Evolutionary conservation across 2,329 filamentous ascomycete genomes (phyloP).

Genomic region (Fusarium napiforme): DNA sequence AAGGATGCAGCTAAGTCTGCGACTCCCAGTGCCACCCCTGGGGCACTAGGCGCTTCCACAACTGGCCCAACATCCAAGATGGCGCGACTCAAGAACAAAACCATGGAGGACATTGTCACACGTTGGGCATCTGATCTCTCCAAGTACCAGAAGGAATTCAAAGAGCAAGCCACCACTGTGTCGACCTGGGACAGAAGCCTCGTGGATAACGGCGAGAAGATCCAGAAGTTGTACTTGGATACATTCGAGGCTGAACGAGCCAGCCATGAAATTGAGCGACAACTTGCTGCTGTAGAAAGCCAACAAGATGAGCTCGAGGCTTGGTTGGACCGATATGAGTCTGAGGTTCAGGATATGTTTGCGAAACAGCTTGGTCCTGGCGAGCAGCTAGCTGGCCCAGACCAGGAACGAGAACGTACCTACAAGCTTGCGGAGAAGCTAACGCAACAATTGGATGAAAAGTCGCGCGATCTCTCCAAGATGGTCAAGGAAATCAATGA

Average conservation of each 20-base stretch:
- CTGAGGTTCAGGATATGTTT: slow-evolving; percentile 90
- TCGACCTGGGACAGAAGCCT: slow-evolving; percentile 91
- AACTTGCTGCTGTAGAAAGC: slow-evolving; percentile 87
- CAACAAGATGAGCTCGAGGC: slow-evolving; percentile 90
- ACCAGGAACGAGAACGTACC: slow-evolving; percentile 94
- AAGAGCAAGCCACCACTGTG: slow-evolving; percentile 86
- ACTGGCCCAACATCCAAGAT: slow-evolving; percentile 84
- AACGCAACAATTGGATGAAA: slow-evolving; percentile 89
- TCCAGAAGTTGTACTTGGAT: slow-evolving; percentile 89
- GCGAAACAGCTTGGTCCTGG: slow-evolving; percentile 79
- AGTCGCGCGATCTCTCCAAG: slow-evolving; percentile 89
- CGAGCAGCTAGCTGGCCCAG: slow-evolving; percentile 84
- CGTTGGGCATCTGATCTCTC: slow-evolving; percentile 95
- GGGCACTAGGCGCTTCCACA: slow-evolving; percentile 75
- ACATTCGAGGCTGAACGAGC: slow-evolving; percentile 95
- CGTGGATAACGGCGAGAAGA: slow-evolving; percentile 94
- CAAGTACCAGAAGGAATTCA: slow-evolving; percentile 97
- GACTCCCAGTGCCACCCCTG: slow-evolving; percentile 48
- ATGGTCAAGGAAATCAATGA: slow-evolving; percentile 99
- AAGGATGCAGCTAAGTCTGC: slow-evolving; percentile 47
- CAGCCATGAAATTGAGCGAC: slow-evolving; percentile 92
- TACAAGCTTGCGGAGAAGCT: slow-evolving; percentile 96
- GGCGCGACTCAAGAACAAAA: slow-evolving; percentile 95
- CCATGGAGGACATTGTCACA: slow-evolving; percentile 98
- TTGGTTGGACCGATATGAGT: slow-evolving; percentile 92